These are phyloP conservation scores for Xylaria sp. DNA, from an alignment of 2,329 filamentous ascomycete genomes.

Conservation along the genomic window DNA sequence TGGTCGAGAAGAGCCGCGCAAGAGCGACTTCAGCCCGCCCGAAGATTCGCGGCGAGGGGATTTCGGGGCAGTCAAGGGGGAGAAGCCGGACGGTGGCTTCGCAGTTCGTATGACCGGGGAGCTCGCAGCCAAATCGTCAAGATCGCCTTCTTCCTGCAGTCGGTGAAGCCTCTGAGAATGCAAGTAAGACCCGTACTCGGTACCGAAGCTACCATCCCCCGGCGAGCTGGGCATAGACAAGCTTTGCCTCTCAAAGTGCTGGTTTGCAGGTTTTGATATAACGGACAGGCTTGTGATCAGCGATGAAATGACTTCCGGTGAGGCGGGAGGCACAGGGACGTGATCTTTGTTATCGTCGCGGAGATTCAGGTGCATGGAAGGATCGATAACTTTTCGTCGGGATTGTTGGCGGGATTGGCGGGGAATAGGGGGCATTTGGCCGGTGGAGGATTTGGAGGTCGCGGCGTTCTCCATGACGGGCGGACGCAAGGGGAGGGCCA, in stretches of 20 bases:
- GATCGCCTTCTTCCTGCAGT: conserved; percentile 47
- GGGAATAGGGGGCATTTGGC: conserved; percentile 33
- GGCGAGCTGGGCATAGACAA: conserved; percentile 45
- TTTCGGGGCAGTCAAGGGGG: conserved; percentile 67
- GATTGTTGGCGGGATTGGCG: conserved; percentile 37
- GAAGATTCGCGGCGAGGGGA: conserved; percentile 52
- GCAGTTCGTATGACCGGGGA: conserved; percentile 80
- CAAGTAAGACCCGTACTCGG: conserved; percentile 72
- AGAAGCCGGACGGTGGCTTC: conserved; percentile 77
- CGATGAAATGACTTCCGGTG: conserved; percentile 71
- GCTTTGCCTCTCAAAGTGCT: conserved; percentile 66
- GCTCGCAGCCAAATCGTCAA: conserved; percentile 63
- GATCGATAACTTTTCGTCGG: conserved; percentile 37
- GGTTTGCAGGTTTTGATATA: conserved; percentile 67
- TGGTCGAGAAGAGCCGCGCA: conserved; percentile 60
- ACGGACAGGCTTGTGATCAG: conserved; percentile 71
- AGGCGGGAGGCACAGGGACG: conserved; percentile 48
- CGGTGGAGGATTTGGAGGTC: conserved; percentile 18
- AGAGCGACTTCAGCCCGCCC: conserved; percentile 60
- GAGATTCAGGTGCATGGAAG: conserved; percentile 35
- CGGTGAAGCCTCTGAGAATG: conserved; percentile 52
- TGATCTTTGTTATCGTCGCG: conserved; percentile 31
- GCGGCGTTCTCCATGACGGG: conserved; percentile 28
- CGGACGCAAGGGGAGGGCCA: conserved; percentile 19
- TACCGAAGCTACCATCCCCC: conserved; percentile 61